A percentile compares a stretch with the other conserved stretches of the same genome.
Conservation (phyloP, 257 asterid species). For the Avicennia marina region DNA sequence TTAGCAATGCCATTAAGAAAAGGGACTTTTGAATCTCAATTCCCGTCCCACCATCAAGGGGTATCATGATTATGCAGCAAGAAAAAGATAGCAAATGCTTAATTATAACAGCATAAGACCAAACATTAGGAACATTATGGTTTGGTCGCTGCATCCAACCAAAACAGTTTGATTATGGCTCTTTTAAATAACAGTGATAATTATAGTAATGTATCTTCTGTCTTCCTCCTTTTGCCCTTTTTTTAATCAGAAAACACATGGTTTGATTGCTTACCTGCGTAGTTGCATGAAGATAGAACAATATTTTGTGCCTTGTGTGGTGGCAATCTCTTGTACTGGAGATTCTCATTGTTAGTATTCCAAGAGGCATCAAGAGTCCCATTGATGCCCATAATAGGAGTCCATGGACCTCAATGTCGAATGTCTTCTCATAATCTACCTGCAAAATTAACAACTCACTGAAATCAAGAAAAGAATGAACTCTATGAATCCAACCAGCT, state of each 20-base stretch:
- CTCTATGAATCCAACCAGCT: neutral
- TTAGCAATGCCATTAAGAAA: too few species aligned
- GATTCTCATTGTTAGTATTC: constrained; percentile 60
- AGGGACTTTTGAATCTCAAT: constrained; percentile 9
- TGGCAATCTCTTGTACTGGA: constrained; percentile 35
- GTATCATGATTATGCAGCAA: constrained; percentile 46
- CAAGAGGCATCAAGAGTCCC: constrained; percentile 77
- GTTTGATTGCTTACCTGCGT: too few species aligned
- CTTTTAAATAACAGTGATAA: too few species aligned
- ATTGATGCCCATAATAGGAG: constrained; percentile 73
- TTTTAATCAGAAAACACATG: too few species aligned
- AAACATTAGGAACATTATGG: too few species aligned
- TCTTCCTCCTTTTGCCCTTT: too few species aligned
- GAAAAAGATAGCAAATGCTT: too few species aligned
- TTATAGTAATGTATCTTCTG: too few species aligned
- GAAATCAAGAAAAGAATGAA: neutral
- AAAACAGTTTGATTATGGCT: too few species aligned
- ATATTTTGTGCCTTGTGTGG: constrained; percentile 33
- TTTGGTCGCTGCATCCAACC: too few species aligned
- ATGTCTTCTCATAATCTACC: constrained; percentile 37
- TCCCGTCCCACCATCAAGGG: constrained; percentile 25
- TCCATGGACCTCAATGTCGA: constrained; percentile 67
- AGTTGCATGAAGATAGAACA: constrained; percentile 66
- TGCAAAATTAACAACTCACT: constrained; percentile 35
- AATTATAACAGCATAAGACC: too few species aligned